Evolutionary conservation across 108 stramenopile species (phyloP).

Genomic region (Cylindrotheca closterium): DNA sequence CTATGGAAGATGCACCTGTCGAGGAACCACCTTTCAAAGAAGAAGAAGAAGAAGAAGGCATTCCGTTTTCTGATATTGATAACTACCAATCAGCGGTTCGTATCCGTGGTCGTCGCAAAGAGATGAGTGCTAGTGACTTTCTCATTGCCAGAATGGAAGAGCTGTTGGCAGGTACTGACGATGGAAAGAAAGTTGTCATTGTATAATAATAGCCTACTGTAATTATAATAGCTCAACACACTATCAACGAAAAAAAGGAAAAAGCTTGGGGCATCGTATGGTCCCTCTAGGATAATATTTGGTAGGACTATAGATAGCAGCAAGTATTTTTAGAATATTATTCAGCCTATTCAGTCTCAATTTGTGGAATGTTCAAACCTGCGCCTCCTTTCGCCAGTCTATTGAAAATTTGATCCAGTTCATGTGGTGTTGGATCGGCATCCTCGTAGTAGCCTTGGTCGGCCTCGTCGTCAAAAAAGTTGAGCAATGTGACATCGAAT

Average conservation of each 20-base stretch:
- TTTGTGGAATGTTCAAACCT: too few relatives aligned
- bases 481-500: constrained; percentile 66
- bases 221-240: too few relatives aligned
- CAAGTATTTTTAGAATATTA: too few relatives aligned
- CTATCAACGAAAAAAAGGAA: too few relatives aligned
- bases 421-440: constrained; percentile 23
- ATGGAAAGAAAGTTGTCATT: background rate
- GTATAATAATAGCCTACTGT: too few relatives aligned
- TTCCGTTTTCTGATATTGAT: background rate
- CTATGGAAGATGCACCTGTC: background rate
- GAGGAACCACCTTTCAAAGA: background rate
- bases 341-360: too few relatives aligned
- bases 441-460: constrained; percentile 90
- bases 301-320: too few relatives aligned
- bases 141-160: constrained; percentile 4
- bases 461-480: constrained; percentile 78
- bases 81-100: background rate
- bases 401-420: too few relatives aligned
- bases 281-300: too few relatives aligned
- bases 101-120: background rate
- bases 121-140: constrained; percentile 13
- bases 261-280: too few relatives aligned
- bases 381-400: too few relatives aligned
- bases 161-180: background rate
- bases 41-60: background rate